These are phyloP conservation scores for Panicum miliaceum DNA, from an alignment of 176 grass and related monocot genomes.

Conservation along the genomic window DNA sequence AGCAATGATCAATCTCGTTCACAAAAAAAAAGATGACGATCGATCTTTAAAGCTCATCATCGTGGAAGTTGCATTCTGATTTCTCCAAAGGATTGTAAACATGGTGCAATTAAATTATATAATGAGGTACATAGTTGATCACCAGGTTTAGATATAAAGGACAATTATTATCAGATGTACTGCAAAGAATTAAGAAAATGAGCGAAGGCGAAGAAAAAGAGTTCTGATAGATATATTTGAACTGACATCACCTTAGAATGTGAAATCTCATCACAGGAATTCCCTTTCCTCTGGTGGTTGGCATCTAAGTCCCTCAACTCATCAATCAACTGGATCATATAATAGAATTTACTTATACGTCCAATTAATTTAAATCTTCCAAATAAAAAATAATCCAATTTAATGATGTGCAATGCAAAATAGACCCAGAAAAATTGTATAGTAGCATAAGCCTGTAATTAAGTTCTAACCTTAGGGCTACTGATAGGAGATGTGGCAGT, in stretches of 20 bases:
- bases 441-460: not conserved
- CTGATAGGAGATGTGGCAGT: slow-evolving; percentile 56
- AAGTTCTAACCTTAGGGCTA: slow-evolving; percentile 42
- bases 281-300: slow-evolving; percentile 22
- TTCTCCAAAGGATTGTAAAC: not conserved
- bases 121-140: not conserved
- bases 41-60: not conserved
- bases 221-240: not conserved
- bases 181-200: not conserved
- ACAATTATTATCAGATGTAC: not conserved
- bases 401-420: not conserved
- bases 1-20: not conserved
- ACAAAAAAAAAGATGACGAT: not conserved
- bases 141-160: not conserved
- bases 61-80: not conserved
- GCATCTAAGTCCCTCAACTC: slow-evolving; percentile 25
- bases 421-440: not conserved
- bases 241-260: slow-evolving; percentile 21
- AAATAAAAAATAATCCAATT: not conserved
- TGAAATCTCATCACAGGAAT: slow-evolving; percentile 1
- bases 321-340: slow-evolving; percentile 34
- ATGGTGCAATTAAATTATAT: not conserved
- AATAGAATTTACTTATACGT: slow-evolving; percentile 1
- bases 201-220: not conserved
- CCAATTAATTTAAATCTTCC: not conserved